Evolutionary conservation across 2,329 filamentous ascomycete genomes (phyloP), one percentile per base, ranked within the genome.

Genomic region (Ceratocystis albifundus): DNA sequence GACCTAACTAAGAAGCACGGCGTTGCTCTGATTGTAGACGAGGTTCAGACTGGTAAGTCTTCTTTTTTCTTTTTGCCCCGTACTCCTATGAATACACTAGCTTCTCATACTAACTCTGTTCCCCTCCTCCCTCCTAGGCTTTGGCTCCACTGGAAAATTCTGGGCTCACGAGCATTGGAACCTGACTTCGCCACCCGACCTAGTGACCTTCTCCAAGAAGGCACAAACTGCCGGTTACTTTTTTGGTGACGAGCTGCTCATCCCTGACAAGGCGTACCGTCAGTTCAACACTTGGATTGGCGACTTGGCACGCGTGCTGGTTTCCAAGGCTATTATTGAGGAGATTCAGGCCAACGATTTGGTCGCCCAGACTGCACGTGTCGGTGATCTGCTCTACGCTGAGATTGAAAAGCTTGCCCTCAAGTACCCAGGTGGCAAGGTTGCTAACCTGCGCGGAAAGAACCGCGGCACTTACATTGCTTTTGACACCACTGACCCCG

Each of bases 231-330:
- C 92, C 5, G 91, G 91, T 44, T 96, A 93, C 82, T 96, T 94
- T 82, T 96, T 86, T 74, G 88, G 88, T 69, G 87, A 94, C 80
- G 82, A 84, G 8, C 85, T 84, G 53, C 82, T 96, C 71, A 82
- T 89, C 12, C 91, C 91, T 69, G 96, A 96, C 80, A 92, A 92
- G 82, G 88, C 92, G 4, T 96, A 96, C 81, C 87, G 91, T 69
- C 91, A 96, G 78, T 96, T 96, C 82, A 96, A 96, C 82, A 96
- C 90, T 62, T 96, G 91, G 91, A 95, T 96, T 88, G 91, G 91
- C 72, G 91, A 96, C 78, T 91, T 91, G 17, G 87, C 88, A 15
- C 86, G 90, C 68, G 90, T 88, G 17, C 79, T 96, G 68, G 82
- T 96, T 70, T 96, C 95, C 86, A 85, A 88, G 69, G 88, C 85